phyloP scores from a whole-genome alignment of 2,329 filamentous ascomycete genomes.

The Mycosphaerelloides madeirae region DNA sequence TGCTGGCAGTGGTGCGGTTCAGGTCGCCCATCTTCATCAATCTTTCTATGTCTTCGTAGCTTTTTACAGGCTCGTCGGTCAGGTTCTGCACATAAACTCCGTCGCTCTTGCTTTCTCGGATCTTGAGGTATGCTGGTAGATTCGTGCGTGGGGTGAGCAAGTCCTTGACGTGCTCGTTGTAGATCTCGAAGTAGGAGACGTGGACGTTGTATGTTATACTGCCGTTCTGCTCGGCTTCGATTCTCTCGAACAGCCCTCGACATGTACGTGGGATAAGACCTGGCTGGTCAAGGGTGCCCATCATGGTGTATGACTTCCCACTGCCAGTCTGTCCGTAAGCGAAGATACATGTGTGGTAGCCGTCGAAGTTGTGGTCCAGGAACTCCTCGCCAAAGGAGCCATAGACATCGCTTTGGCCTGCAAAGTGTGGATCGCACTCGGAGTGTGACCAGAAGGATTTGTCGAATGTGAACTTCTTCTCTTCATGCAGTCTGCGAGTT shows the following conservation, averaged over 20 bases:
- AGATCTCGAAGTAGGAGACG: slow-evolving; percentile 98
- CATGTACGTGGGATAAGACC: slow-evolving; percentile 94
- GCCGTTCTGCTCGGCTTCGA: slow-evolving; percentile 76
- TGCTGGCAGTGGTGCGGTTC: slow-evolving; percentile 84
- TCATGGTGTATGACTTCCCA: slow-evolving; percentile 97
- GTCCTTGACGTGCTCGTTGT: slow-evolving; percentile 98
- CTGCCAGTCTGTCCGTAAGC: slow-evolving; percentile 97
- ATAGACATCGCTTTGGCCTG: slow-evolving; percentile 89
- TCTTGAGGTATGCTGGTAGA: slow-evolving; percentile 88
- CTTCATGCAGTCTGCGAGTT: slow-evolving; percentile 71
- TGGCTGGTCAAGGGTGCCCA: slow-evolving; percentile 80
- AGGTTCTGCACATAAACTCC: slow-evolving; percentile 96
- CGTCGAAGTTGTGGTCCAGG: slow-evolving; percentile 97
- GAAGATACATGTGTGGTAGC: slow-evolving; percentile 98
- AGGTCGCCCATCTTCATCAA: slow-evolving; percentile 87
- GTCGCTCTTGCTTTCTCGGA: slow-evolving; percentile 89
- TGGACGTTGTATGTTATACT: slow-evolving; percentile 96
- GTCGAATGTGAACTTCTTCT: slow-evolving; percentile 93
- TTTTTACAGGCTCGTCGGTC: slow-evolving; percentile 86
- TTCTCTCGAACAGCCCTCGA: slow-evolving; percentile 90
- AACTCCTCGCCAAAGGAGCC: slow-evolving; percentile 93
- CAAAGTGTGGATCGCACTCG: slow-evolving; percentile 74
- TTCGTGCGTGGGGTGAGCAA: slow-evolving; percentile 76
- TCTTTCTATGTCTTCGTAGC: slow-evolving; percentile 78
- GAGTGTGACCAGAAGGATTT: slow-evolving; percentile 98